Percentiles rank a stretch among this genome's conserved stretches.
phyloP scores from a whole-genome alignment of 306 rosid genomes.

The Gastrolobium villosum region DNA sequence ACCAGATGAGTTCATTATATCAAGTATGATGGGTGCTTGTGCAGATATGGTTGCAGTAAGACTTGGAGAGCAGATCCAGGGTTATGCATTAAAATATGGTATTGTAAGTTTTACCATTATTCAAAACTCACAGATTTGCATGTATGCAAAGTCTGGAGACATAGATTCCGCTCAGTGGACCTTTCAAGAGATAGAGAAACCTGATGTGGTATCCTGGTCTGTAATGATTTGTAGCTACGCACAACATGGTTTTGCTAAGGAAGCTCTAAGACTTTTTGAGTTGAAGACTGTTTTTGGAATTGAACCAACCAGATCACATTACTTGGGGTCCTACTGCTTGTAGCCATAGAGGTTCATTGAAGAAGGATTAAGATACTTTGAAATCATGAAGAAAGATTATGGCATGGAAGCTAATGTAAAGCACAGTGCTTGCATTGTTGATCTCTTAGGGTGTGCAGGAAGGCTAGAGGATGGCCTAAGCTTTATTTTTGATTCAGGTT shows the following conservation, averaged over 20 bases:
- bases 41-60: conserved; percentile 50
- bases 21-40: conserved; percentile 60
- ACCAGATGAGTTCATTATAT: conserved; percentile 62
- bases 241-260: conserved; percentile 64
- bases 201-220: conserved; percentile 71
- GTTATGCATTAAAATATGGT: conserved; percentile 53
- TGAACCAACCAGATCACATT: conserved; percentile 60
- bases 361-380: conserved; percentile 63
- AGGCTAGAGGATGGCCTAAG: conserved; percentile 61
- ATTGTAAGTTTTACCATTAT: conserved; percentile 45
- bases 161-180: conserved; percentile 49
- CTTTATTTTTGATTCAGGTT: conserved; percentile 56
- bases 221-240: conserved; percentile 65
- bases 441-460: conserved; percentile 69
- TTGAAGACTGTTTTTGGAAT: conserved; percentile 55
- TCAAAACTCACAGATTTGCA: conserved; percentile 63
- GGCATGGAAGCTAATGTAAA: conserved; percentile 55
- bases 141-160: conserved; percentile 69
- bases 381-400: conserved; percentile 57
- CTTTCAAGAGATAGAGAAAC: conserved; percentile 55
- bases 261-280: conserved; percentile 60
- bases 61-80: conserved; percentile 63
- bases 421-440: conserved; percentile 66
- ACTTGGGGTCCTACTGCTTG: conserved; percentile 72
- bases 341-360: conserved; percentile 70